Base-by-base conservation (phyloP, 2,329 filamentous ascomycete genomes). In the Xylaria sp. region DNA sequence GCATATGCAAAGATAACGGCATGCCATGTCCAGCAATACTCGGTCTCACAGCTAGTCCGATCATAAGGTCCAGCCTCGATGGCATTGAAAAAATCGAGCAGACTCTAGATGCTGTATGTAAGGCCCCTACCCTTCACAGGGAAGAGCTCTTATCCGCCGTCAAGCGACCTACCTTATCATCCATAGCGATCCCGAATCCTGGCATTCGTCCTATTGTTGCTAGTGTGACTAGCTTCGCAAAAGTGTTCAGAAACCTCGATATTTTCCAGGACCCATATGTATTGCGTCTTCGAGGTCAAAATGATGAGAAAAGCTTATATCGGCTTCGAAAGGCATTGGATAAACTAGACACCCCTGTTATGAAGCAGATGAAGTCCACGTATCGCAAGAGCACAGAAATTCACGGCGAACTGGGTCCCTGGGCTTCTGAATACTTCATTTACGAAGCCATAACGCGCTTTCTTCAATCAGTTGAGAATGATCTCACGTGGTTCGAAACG, bases 31-130 rank as follows among this genome's bases (percentile, higher is more conserved):
- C 94, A 0, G 83, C 85, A 23, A 90, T 97, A 34, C 82, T 97
- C 5, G 94, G 94, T 0, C 83, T 97, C 28, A 94, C 91, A 7
- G 94, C 94, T 0, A 97, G 92, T 70, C 94, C 94, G 0, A 86
- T 93, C 3, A 89, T 91, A 72, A 88, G 84, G 65, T 88, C 86
- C 1, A 86, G 85, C 18, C 78, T 85, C 1, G 80, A 82, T 1
- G 86, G 86, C 44, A 82, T 95, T 15, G 81, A 87, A 78, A 77
- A 79, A 4, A 85, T 97, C 7, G 94, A 97, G 77, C 72, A 78
- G 2, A 92, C 91, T 50, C 82, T 97, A 52, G 86, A 94, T 77
- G 88, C 93, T 0, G 83, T 88, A 39, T 92, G 91, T 72, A 87
- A 86, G 69, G 91, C 90, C 0, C 94, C 94, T 0, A 90, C 87